Evolutionary conservation across 768 basidiomycete species (phyloP), one percentile per base, ranked within the genome.

Genomic region (Leucocoprinus leucothites): DNA sequence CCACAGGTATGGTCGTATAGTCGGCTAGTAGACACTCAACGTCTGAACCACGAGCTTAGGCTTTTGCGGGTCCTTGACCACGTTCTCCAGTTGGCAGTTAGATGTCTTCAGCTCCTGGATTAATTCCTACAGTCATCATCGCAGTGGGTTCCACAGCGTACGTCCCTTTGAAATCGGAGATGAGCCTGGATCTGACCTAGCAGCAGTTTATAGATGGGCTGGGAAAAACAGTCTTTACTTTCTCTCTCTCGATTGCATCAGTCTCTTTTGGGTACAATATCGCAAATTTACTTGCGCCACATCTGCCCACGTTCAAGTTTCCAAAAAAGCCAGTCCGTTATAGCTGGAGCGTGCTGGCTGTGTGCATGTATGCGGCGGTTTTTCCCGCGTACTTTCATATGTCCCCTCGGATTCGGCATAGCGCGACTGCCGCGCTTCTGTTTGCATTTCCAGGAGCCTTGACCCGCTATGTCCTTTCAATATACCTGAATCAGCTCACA

Each of bases 31-130:
- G 28, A 9, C 18, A 35, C 6, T 31, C 45, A 26, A 14, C 3
- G 9, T 48, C 47, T 48, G 28, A 48, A 31, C 6, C 4, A 16
- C 2, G 19, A 48, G 28, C 25, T 48, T 40, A 87, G 94, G 93
- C 13, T 93, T 98, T 69, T 98, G 97, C 65, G 97, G 96, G 2
- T 96, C 93, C 1, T 70, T 98, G 62, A 99, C 97, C 9, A 98
- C 94, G 1, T 98, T 98, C 74, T 97, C 95, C 14, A 82, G 86
- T 35, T 98, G 97, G 97, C 92, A 98, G 69, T 66, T 91, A 9
- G 91, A 95, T 58, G 70, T 93, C 0, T 98, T 96, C 64, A 69
- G 79, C 51, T 89, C 93, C 0, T 98, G 94, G 84, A 75, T 87
- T 0, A 92, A 98, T 66, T 70, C 78, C 2, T 73, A 74, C 34